Percentiles rank a stretch among this genome's conserved stretches.
These are phyloP conservation scores for Biscogniauxia marginata DNA, from an alignment of 2,329 filamentous ascomycete genomes.

Conservation along the genomic window DNA sequence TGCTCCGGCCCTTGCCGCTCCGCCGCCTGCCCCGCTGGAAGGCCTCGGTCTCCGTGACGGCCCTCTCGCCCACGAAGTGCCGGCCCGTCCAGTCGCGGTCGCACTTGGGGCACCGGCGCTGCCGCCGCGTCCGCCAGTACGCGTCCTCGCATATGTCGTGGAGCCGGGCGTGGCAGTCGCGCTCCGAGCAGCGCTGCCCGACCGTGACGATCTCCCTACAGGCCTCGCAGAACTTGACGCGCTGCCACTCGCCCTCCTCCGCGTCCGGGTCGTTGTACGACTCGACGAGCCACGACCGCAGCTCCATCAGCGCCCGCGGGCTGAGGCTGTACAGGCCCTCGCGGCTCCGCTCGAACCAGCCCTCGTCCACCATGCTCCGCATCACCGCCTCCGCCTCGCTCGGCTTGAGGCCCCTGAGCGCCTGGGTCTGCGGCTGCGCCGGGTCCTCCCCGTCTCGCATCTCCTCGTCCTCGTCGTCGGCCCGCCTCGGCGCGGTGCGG, in stretches of 20 bases:
- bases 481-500: slow-evolving; percentile 47
- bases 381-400: slow-evolving; percentile 75
- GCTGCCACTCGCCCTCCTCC: slow-evolving; percentile 61
- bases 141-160: slow-evolving; percentile 75
- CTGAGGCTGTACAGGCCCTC: slow-evolving; percentile 74
- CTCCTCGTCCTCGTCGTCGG: slow-evolving; percentile 27
- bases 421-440: slow-evolving; percentile 31
- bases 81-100: slow-evolving; percentile 48
- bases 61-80: slow-evolving; percentile 55
- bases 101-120: slow-evolving; percentile 64
- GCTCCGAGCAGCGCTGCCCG: slow-evolving; percentile 72
- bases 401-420: slow-evolving; percentile 63
- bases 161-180: slow-evolving; percentile 66
- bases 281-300: slow-evolving; percentile 79
- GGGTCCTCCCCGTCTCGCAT: slow-evolving; percentile 32
- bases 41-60: slow-evolving; percentile 53
- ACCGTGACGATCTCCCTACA: slow-evolving; percentile 88
- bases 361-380: slow-evolving; percentile 67
- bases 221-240: slow-evolving; percentile 82
- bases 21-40: slow-evolving; percentile 45
- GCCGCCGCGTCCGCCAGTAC: slow-evolving; percentile 67
- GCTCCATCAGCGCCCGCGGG: slow-evolving; percentile 78
- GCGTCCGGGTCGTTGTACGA: slow-evolving; percentile 79
- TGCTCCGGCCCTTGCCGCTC: slow-evolving; percentile 33
- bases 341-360: slow-evolving; percentile 78